Percentiles rank a stretch among this genome's conserved stretches.
These are phyloP conservation scores for Prunus mongolica DNA, from an alignment of 306 rosid genomes.

Conservation along the genomic window DNA sequence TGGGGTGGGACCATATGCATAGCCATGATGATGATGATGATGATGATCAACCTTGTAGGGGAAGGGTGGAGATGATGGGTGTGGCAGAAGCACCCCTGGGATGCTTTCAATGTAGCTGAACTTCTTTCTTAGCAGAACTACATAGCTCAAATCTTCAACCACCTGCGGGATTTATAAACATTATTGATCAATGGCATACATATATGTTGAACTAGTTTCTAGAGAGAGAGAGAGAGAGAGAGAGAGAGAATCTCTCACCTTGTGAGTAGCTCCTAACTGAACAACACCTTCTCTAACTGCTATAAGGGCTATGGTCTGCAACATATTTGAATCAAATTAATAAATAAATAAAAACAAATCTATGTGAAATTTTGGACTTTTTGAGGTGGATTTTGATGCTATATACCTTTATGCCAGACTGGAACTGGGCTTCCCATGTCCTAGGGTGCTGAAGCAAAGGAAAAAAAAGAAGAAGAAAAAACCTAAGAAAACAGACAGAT, in stretches of 20 bases:
- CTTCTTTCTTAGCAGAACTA: constrained; percentile 74
- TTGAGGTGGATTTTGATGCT: background rate
- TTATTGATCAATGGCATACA: background rate
- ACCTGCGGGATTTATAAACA: constrained; percentile 36
- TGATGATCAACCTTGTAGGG: constrained; percentile 35
- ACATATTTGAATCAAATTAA: constrained; percentile 9
- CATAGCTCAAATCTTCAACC: constrained; percentile 82
- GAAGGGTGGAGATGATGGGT: constrained; percentile 71
- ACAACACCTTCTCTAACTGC: constrained; percentile 98
- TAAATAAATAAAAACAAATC: background rate
- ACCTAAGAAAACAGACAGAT: background rate
- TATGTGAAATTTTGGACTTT: background rate
- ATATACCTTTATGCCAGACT: constrained; percentile 90
- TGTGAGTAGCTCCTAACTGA: constrained; percentile 84
- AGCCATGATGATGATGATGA: constrained; percentile 19
- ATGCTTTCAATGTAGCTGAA: constrained; percentile 93
- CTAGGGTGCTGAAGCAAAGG: constrained; percentile 77
- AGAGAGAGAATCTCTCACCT: constrained; percentile 36
- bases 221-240: background rate
- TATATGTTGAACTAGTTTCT: background rate
- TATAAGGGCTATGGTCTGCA: constrained; percentile 90
- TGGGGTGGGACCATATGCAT: constrained; percentile 8
- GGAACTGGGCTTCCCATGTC: constrained; percentile 99
- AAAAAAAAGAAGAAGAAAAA: constrained; percentile 14
- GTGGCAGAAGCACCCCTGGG: constrained; percentile 95